A percentile compares a stretch with the other conserved stretches of the same genome.
These are phyloP conservation scores for Neurospora sp. DNA, from an alignment of 495 filamentous ascomycete genomes.

Conservation along the genomic window DNA sequence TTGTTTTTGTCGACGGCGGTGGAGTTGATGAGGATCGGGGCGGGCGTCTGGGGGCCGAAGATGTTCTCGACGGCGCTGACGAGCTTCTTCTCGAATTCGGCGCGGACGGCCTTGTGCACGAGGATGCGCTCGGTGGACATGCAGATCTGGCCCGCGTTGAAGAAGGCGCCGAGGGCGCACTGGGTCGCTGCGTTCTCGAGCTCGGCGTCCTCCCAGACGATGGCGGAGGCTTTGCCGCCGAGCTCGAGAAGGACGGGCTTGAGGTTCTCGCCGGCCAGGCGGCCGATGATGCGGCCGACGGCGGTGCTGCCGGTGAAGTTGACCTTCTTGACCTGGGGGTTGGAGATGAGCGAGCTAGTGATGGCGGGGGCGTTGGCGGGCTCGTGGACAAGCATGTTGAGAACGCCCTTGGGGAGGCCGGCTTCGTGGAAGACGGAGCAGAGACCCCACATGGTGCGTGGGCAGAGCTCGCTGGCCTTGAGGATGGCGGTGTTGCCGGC, in stretches of 20 bases:
- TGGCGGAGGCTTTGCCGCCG: slow-evolving; percentile 56
- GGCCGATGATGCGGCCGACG: slow-evolving; percentile 49
- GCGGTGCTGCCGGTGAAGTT: slow-evolving; percentile 58
- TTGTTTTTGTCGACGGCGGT: slow-evolving; percentile 57
- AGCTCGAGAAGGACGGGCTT: slow-evolving; percentile 64
- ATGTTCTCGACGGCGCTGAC: slow-evolving; percentile 39
- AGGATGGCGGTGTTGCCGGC: slow-evolving; percentile 57
- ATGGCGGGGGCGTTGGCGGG: slow-evolving; percentile 43
- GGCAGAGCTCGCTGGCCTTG: slow-evolving; percentile 60
- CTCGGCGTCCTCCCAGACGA: slow-evolving; percentile 58
- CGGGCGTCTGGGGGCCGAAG: slow-evolving; percentile 39
- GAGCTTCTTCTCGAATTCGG: slow-evolving; percentile 54
- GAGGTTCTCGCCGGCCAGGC: slow-evolving; percentile 48
- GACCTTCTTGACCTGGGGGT: slow-evolving; percentile 48
- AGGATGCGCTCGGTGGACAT: slow-evolving; percentile 87
- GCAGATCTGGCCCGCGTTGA: slow-evolving; percentile 72
- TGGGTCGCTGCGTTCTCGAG: slow-evolving; percentile 44
- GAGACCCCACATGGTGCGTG: slow-evolving; percentile 65
- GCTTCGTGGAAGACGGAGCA: slow-evolving; percentile 62
- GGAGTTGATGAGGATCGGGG: slow-evolving; percentile 51
- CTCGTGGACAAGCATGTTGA: slow-evolving; percentile 48
- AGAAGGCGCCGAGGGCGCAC: slow-evolving; percentile 42
- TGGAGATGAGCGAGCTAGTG: slow-evolving; percentile 45
- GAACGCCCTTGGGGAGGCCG: slow-evolving; percentile 51
- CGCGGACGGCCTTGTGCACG: slow-evolving; percentile 59